phyloP scores from a whole-genome alignment of 805 yeast genomes.

The Myxozyma vanderwaltii region DNA sequence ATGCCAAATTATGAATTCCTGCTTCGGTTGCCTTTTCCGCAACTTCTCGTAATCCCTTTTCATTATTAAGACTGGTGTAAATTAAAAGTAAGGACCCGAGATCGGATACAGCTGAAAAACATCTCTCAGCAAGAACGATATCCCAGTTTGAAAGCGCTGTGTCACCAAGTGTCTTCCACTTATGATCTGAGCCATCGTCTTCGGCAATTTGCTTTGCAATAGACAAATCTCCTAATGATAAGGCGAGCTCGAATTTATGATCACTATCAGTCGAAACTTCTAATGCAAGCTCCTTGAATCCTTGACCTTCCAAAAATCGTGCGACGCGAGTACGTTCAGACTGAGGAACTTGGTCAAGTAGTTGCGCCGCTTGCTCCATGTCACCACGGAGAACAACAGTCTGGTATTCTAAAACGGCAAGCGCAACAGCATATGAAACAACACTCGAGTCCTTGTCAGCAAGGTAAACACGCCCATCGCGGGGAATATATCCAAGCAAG shows the following conservation, averaged over 20 bases:
- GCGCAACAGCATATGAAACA: slow-evolving; percentile 74
- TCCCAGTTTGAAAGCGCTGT: slow-evolving; percentile 77
- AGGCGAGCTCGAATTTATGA: slow-evolving; percentile 87
- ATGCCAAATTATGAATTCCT: slow-evolving; percentile 88
- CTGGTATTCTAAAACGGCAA: slow-evolving; percentile 91
- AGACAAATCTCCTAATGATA: slow-evolving; percentile 68
- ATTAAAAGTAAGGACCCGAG: slow-evolving; percentile 77
- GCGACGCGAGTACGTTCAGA: slow-evolving; percentile 76
- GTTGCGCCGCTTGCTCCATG: slow-evolving; percentile 73
- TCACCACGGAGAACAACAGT: slow-evolving; percentile 95
- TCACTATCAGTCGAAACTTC: slow-evolving; percentile 82
- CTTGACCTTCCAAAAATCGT: slow-evolving; percentile 92
- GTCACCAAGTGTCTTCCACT: slow-evolving; percentile 94
- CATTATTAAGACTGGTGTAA: slow-evolving; percentile 78
- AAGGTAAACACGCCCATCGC: slow-evolving; percentile 86
- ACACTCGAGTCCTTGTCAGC: slow-evolving; percentile 89
- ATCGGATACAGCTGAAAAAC: slow-evolving; percentile 79
- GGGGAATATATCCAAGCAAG: slow-evolving; percentile 83
- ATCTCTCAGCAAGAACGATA: slow-evolving; percentile 73
- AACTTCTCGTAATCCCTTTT: slow-evolving; percentile 58
- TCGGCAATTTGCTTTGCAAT: slow-evolving; percentile 71
- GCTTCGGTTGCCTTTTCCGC: slow-evolving; percentile 67
- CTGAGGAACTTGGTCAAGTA: slow-evolving; percentile 58
- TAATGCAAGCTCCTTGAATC: slow-evolving; percentile 78
- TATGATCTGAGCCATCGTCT: slow-evolving; percentile 53